Base-by-base conservation (phyloP, 1,284 basidiomycete species). In the Chalciporus sp. region DNA sequence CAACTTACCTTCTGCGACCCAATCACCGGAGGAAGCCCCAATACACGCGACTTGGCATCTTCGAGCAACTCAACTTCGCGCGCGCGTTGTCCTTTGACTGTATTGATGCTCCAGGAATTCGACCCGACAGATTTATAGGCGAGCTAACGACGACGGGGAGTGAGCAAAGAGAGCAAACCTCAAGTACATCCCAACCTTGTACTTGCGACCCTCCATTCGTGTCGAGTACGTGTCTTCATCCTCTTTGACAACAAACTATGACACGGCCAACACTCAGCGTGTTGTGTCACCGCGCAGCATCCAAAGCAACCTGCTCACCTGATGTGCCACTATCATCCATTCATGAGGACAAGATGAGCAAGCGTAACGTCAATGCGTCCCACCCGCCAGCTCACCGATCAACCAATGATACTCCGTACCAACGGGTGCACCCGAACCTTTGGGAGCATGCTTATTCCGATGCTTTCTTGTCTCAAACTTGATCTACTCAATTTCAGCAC, bases 161-260 rank as follows among this genome's bases (percentile, higher is more conserved):
- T n/a, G 5, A 37, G 10, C 5, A 37, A 37, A 7, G 7, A n/a
- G 4, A 17, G n/a, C 33, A 35, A n/a, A 9, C 35, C n/a, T 9
- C 3, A 37, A 37, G 7, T n/a, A 8, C 4, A 29, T 9, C 19
- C 28, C 11, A 23, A 61, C 59, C 53, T 61, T 56, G 52, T 56
- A 52, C n/a, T 52, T 44, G 45, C 20, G 39, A 26, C 55, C 61
- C 39, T 62, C 23, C 47, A 55, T 57, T n/a, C 42, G 51, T n/a
- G 35, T 56, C 49, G 52, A 26, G 45, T 43, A 61, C 26, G 46
- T 45, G 40, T 52, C 52, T 23, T 50, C 9, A 47, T 61, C 52
- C 29, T 56, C 51, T 31, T 59, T 51, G 37, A 56, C 47, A 45
- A 61, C 48, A 16, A 37, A 52, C 49, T 41, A 17, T 8, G n/a